Evolutionary conservation across 2,329 filamentous ascomycete species (phyloP).

Genomic region (Blumeriella jaapii): DNA sequence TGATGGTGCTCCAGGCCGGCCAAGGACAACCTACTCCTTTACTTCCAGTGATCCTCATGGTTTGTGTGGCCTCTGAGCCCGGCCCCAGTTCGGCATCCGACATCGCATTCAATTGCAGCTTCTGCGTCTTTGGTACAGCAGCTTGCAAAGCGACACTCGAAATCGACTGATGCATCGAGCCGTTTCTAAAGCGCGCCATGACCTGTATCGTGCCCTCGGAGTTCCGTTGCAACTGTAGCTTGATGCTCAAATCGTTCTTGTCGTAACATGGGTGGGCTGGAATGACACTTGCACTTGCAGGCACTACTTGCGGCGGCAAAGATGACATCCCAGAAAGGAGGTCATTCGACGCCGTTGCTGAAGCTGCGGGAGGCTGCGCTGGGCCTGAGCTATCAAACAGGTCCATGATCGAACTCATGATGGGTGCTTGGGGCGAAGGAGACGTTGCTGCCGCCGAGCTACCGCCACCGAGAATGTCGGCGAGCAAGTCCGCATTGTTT

Average conservation of each 20-base stretch:
- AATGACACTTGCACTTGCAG: constrained; percentile 35
- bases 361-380: constrained; percentile 34
- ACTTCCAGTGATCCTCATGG: constrained; percentile 76
- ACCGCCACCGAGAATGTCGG: constrained; percentile 79
- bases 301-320: constrained; percentile 36
- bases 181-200: constrained; percentile 73
- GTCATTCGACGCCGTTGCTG: constrained; percentile 34
- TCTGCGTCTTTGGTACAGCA: constrained; percentile 92
- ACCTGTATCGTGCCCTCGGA: constrained; percentile 71
- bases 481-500: constrained; percentile 77
- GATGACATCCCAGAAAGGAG: constrained; percentile 39
- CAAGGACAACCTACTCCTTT: constrained; percentile 64
- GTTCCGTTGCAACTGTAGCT: constrained; percentile 74
- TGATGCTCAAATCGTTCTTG: constrained; percentile 73
- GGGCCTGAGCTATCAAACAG: constrained; percentile 52
- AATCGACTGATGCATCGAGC: constrained; percentile 50
- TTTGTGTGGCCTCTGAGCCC: constrained; percentile 76
- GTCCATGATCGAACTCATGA: constrained; percentile 75
- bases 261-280: constrained; percentile 64
- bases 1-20: neutral
- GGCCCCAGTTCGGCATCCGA: constrained; percentile 66
- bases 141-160: constrained; percentile 78
- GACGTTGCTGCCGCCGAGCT: constrained; percentile 37
- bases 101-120: constrained; percentile 82
- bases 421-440: constrained; percentile 43